Evolutionary conservation across 108 stramenopile genomes (phyloP).

Genomic region (Cylindrotheca closterium): DNA sequence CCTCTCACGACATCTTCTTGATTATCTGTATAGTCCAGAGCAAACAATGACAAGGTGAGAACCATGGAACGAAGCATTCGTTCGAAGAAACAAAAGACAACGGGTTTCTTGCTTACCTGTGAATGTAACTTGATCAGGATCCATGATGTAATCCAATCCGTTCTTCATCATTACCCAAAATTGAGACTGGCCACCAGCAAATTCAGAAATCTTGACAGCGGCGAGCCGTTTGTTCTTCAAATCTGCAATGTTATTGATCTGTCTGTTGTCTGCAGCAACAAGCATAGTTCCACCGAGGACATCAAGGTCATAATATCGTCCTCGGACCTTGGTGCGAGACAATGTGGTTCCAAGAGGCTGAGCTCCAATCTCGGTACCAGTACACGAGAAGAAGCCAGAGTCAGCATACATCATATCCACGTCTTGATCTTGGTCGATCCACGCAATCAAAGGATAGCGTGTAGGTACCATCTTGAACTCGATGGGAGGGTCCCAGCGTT

Average conservation of each 20-base stretch:
- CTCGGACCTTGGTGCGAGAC: not conserved
- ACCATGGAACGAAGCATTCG: not conserved
- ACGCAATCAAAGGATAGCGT: slow-evolving; percentile 1
- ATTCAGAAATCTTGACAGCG: slow-evolving; percentile 23
- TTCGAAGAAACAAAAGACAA: not conserved
- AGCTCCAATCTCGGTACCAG: slow-evolving; percentile 31
- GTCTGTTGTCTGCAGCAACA: slow-evolving; percentile 6
- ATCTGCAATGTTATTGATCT: slow-evolving; percentile 23
- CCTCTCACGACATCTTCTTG: slow-evolving; percentile 23
- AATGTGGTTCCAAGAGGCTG: slow-evolving; percentile 13
- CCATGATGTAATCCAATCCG: slow-evolving; percentile 36
- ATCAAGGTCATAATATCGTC: slow-evolving; percentile 7
- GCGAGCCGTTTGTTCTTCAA: slow-evolving; percentile 30
- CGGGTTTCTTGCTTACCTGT: slow-evolving; percentile 1
- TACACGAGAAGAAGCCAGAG: slow-evolving; percentile 29
- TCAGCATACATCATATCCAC: slow-evolving; percentile 39
- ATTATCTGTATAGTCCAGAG: slow-evolving; percentile 4
- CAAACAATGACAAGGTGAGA: no score
- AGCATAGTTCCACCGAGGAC: slow-evolving; percentile 26
- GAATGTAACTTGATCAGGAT: slow-evolving; percentile 34
- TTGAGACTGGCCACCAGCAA: slow-evolving; percentile 38
- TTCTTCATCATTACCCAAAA: slow-evolving; percentile 27
- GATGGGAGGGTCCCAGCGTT: slow-evolving; percentile 24
- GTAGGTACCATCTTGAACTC: slow-evolving; percentile 19
- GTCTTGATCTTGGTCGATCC: not conserved